Evolutionary conservation across 352 stramenopile genomes (phyloP).

Genomic region (Pythium sp.): DNA sequence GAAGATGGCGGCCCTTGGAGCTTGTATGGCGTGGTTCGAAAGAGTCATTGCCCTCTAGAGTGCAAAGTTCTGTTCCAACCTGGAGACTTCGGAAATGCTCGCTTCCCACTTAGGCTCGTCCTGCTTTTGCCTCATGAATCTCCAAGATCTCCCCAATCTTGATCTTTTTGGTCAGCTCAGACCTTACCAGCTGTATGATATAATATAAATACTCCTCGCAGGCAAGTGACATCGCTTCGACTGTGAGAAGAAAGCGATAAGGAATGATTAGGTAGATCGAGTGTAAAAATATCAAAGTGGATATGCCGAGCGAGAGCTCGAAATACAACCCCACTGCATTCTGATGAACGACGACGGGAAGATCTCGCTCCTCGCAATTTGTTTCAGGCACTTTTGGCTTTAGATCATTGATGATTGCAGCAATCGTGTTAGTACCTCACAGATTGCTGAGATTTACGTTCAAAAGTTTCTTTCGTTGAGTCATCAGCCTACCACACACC

Average conservation of each 20-base stretch:
- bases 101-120: neutral
- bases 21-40: neutral
- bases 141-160: neutral
- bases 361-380: neutral
- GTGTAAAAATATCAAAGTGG: neutral
- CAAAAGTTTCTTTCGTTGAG: neutral
- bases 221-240: too few species aligned
- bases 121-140: neutral
- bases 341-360: neutral
- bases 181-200: neutral
- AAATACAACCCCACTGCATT: too few species aligned
- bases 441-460: too few species aligned
- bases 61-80: neutral
- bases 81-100: slow-evolving; percentile 1
- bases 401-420: too few species aligned
- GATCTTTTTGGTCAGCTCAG: neutral
- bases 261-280: neutral
- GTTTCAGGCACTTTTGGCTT: too few species aligned
- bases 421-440: neutral
- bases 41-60: neutral
- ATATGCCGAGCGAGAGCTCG: too few species aligned
- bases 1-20: neutral
- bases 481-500: slow-evolving; percentile 24
- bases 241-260: too few species aligned
- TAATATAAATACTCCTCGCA: too few species aligned